A percentile compares a stretch with the other conserved stretches of the same genome.
Conservation (phyloP, 345 rosid species). For the Turnera subulata region DNA sequence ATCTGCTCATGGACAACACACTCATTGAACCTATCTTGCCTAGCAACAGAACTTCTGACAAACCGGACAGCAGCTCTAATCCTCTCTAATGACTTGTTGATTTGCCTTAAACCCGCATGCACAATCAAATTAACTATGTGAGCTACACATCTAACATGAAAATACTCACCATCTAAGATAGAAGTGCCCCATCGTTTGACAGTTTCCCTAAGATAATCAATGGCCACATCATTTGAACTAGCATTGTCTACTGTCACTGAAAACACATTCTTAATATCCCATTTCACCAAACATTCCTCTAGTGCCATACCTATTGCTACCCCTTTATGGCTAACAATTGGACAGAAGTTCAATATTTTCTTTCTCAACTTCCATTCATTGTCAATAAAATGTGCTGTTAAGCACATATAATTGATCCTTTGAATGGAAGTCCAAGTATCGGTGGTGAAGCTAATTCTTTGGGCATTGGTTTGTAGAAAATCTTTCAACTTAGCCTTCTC, state of each 20-base stretch:
- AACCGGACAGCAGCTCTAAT: background rate
- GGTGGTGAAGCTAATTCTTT: background rate
- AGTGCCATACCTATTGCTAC: background rate
- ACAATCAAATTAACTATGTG: slow-evolving; percentile 2
- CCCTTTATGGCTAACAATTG: background rate
- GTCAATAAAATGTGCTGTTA: slow-evolving; percentile 13
- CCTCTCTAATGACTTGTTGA: background rate
- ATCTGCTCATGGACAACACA: background rate
- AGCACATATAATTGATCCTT: background rate
- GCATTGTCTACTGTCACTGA: slow-evolving; percentile 8
- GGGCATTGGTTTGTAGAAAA: background rate
- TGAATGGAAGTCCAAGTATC: background rate
- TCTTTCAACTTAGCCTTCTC: background rate
- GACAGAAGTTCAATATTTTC: slow-evolving; percentile 1
- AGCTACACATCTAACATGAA: slow-evolving; percentile 9
- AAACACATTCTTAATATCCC: background rate
- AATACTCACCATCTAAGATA: background rate
- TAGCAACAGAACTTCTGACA: background rate
- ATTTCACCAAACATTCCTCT: slow-evolving; percentile 2
- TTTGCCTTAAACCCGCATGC: background rate
- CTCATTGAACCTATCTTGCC: background rate
- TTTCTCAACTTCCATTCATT: slow-evolving; percentile 3
- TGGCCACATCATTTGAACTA: background rate
- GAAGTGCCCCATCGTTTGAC: background rate
- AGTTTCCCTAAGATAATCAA: background rate